A percentile compares a stretch with the other conserved stretches of the same genome.
phyloP scores from a whole-genome alignment of 2,329 filamentous ascomycete genomes.

The Neonectria magnoliae region DNA sequence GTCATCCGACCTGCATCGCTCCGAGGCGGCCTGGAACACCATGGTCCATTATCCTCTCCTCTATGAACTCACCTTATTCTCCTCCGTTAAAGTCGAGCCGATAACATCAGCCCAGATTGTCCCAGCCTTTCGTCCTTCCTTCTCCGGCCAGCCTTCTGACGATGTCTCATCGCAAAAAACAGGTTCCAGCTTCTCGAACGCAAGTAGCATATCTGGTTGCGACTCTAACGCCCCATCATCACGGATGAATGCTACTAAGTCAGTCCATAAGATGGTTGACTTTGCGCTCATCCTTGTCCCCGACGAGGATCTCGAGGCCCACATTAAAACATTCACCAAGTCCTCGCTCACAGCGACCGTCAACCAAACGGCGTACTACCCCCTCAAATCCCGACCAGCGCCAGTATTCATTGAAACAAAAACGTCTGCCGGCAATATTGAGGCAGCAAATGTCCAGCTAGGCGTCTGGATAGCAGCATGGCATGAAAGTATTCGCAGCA shows the following conservation, averaged over 20 bases:
- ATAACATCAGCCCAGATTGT: slow-evolving; percentile 21
- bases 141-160: not conserved
- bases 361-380: slow-evolving; percentile 18
- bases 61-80: not conserved
- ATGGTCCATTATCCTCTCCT: slow-evolving; percentile 16
- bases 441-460: slow-evolving; percentile 16
- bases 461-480: slow-evolving; percentile 26
- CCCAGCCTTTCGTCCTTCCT: slow-evolving; percentile 9
- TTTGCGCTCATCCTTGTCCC: slow-evolving; percentile 18
- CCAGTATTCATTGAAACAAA: slow-evolving; percentile 25
- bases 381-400: slow-evolving; percentile 9
- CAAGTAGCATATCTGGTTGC: not conserved
- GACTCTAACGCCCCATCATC: not conserved
- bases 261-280: slow-evolving; percentile 27
- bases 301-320: not conserved
- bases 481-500: slow-evolving; percentile 22
- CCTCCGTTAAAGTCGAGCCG: slow-evolving; percentile 12
- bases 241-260: not conserved
- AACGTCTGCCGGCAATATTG: slow-evolving; percentile 7
- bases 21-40: slow-evolving; percentile 20
- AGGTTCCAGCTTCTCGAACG: not conserved
- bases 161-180: not conserved
- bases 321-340: slow-evolving; percentile 9
- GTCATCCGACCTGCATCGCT: slow-evolving; percentile 10
- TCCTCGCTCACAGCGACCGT: not conserved